Conservation (phyloP, 2,329 filamentous ascomycete genomes). For the Exophiala sp. region DNA sequence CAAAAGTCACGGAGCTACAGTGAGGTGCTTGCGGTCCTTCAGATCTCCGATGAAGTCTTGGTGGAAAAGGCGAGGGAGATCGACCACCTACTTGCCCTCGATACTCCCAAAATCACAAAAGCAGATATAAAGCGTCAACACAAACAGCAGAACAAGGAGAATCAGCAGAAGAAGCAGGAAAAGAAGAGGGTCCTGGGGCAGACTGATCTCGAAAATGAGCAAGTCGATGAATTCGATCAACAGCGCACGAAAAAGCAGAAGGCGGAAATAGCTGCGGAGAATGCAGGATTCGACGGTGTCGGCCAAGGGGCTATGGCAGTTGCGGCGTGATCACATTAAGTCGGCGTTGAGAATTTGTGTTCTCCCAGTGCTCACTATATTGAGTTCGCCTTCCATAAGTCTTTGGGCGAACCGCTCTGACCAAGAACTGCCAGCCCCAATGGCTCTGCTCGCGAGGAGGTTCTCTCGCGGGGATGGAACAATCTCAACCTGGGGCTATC, state of each 20-base stretch:
- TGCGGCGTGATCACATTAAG: conserved; percentile 18
- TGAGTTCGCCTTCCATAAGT: background rate
- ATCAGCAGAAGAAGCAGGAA: conserved; percentile 17
- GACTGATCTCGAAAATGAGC: conserved; percentile 5
- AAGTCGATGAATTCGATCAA: conserved; percentile 3
- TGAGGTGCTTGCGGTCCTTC: conserved; percentile 61
- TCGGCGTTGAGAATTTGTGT: background rate
- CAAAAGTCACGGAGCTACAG: conserved; percentile 64
- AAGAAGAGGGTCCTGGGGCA: conserved; percentile 20
- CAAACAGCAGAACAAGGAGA: conserved; percentile 24
- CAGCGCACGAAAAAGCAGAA: conserved; percentile 25
- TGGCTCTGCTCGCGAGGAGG: too few species aligned
- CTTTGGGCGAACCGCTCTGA: too few species aligned
- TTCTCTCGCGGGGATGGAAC: too few species aligned
- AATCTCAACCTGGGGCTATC: too few species aligned
- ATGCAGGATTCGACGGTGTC: conserved; percentile 26
- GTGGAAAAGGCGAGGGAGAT: conserved; percentile 57
- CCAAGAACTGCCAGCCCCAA: too few species aligned
- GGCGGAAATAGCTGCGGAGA: conserved; percentile 26
- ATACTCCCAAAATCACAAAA: conserved; percentile 36
- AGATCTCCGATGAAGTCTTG: conserved; percentile 52
- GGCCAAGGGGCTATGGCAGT: conserved; percentile 25
- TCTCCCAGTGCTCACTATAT: background rate
- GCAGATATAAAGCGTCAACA: conserved; percentile 27
- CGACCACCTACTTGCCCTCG: conserved; percentile 59